phyloP scores from a whole-genome alignment of 169 alveolate species.

The Plasmodium vinckei region DNA sequence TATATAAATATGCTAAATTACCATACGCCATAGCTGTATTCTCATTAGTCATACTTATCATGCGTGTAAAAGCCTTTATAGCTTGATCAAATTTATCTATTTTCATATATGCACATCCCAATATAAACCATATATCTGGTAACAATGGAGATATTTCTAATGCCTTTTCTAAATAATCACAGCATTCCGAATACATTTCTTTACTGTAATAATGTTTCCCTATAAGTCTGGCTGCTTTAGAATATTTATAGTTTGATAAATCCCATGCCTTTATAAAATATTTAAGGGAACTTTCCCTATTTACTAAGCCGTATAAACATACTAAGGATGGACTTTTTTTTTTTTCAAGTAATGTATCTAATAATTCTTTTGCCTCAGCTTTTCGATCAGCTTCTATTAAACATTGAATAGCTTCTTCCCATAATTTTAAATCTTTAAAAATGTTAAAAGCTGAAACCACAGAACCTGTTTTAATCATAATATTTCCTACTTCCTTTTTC shows the following conservation, averaged over 20 bases:
- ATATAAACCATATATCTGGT: slow-evolving; percentile 79
- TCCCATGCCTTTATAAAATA: slow-evolving; percentile 84
- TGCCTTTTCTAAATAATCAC: slow-evolving; percentile 78
- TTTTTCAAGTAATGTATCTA: slow-evolving; percentile 69
- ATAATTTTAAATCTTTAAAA: slow-evolving; percentile 83
- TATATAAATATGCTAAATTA: slow-evolving; percentile 82
- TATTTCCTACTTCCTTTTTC: slow-evolving; percentile 80
- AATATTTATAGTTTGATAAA: slow-evolving; percentile 78
- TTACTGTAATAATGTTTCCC: slow-evolving; percentile 80
- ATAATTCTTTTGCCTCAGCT: slow-evolving; percentile 84
- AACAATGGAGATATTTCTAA: slow-evolving; percentile 82
- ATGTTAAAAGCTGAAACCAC: slow-evolving; percentile 82
- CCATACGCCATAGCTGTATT: slow-evolving; percentile 83
- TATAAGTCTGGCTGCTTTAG: slow-evolving; percentile 84
- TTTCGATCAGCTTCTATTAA: slow-evolving; percentile 81
- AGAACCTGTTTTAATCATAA: slow-evolving; percentile 83
- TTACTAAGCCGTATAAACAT: slow-evolving; percentile 81
- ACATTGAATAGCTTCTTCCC: slow-evolving; percentile 87
- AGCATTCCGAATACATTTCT: slow-evolving; percentile 76
- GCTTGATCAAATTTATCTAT: slow-evolving; percentile 76
- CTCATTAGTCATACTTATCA: slow-evolving; percentile 82
- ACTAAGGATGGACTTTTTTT: slow-evolving; percentile 79
- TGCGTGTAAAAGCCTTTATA: slow-evolving; percentile 79
- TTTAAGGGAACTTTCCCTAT: slow-evolving; percentile 74
- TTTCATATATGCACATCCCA: slow-evolving; percentile 84